These are phyloP conservation scores for Ophiostoma ulmi DNA, from an alignment of 2,329 filamentous ascomycete species.

Conservation along the genomic window DNA sequence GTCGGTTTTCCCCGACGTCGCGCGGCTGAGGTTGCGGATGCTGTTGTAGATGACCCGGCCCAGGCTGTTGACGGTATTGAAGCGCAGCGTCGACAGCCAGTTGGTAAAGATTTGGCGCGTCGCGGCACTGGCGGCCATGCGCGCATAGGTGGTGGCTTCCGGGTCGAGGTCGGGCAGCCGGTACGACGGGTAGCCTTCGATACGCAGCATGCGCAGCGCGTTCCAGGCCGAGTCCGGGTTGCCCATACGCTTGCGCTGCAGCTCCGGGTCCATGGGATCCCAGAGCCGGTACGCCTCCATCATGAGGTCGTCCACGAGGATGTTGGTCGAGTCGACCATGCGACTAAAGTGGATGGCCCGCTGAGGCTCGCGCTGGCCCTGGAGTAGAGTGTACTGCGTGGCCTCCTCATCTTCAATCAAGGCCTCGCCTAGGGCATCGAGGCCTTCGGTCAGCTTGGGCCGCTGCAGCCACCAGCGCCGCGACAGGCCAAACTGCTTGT, in stretches of 20 bases:
- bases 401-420: conserved; percentile 22
- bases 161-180: conserved; percentile 29
- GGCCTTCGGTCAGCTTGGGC: conserved; percentile 16
- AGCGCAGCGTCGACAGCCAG: conserved; percentile 45
- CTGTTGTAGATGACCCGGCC: conserved; percentile 59
- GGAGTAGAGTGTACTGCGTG: conserved; percentile 7
- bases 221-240: conserved; percentile 34
- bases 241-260: conserved; percentile 25
- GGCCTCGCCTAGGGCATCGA: conserved; percentile 20
- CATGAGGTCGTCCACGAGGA: conserved; percentile 34
- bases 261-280: conserved; percentile 27
- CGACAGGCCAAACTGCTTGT: conserved; percentile 22
- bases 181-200: conserved; percentile 36
- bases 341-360: conserved; percentile 21
- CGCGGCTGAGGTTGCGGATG: neutral
- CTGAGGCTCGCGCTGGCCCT: conserved; percentile 34
- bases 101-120: conserved; percentile 30
- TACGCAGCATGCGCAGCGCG: conserved; percentile 34
- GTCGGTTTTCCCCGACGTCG: neutral
- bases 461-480: conserved; percentile 25
- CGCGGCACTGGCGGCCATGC: conserved; percentile 29
- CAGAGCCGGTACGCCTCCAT: conserved; percentile 31
- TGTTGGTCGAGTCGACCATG: conserved; percentile 29
- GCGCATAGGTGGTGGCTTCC: conserved; percentile 24
- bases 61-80: conserved; percentile 60